A percentile compares a stretch with the other conserved stretches of the same genome.
Conservation (phyloP, 495 filamentous ascomycete species). For the Podospora appendiculata region DNA sequence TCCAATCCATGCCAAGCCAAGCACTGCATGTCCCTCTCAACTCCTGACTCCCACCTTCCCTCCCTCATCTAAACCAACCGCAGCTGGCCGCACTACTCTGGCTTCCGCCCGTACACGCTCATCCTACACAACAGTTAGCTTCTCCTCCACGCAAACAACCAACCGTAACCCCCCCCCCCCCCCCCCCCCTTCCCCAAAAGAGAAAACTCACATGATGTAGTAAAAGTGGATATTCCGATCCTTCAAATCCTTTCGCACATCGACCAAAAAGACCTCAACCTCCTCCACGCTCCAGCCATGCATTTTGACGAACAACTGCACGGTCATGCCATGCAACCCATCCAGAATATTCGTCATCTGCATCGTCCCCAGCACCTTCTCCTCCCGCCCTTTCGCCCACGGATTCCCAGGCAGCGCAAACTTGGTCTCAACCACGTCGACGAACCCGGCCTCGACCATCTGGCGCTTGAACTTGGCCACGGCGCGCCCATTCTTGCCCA, state of each 20-base stretch:
- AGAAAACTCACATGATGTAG: neutral
- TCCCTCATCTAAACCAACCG: neutral
- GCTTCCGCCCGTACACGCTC: neutral
- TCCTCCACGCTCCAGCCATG: conserved; percentile 40
- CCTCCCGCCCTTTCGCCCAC: conserved; percentile 35
- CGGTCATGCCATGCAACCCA: conserved; percentile 39
- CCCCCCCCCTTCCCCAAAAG: neutral
- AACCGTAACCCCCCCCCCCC: too few relatives aligned
- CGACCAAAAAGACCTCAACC: conserved; percentile 44
- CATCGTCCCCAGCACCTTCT: conserved; percentile 41
- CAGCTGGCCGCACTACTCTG: neutral
- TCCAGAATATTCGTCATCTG: conserved; percentile 22
- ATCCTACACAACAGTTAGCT: neutral
- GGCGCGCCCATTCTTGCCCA: conserved; percentile 27
- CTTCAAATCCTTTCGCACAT: conserved; percentile 43
- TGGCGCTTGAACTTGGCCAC: conserved; percentile 19
- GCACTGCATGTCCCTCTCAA: too few relatives aligned
- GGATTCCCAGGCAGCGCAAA: conserved; percentile 29
- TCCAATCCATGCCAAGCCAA: neutral
- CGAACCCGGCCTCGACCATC: conserved; percentile 26
- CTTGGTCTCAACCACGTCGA: conserved; percentile 24
- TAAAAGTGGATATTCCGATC: conserved; percentile 42
- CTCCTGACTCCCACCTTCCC: neutral
- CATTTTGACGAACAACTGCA: conserved; percentile 41
- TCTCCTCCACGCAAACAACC: neutral